Conservation (phyloP, 148 eudicot species). For the Rhododendron kiyosumense region DNA sequence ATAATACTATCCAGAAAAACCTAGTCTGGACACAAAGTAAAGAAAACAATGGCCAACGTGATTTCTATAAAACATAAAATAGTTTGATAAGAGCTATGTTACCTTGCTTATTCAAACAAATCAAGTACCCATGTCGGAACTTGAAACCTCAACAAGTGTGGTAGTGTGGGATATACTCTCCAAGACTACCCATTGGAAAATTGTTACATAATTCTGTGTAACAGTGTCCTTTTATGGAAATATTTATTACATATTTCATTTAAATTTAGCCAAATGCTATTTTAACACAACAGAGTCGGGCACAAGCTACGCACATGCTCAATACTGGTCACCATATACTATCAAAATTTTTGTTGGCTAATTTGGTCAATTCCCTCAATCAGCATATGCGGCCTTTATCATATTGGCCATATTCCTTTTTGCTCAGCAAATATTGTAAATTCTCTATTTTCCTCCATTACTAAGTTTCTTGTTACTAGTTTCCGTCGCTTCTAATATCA, state of each 20-base stretch:
- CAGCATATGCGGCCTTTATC: not conserved
- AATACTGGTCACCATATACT: not conserved
- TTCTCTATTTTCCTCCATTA: not conserved
- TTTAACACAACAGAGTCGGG: not conserved
- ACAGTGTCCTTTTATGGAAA: not conserved
- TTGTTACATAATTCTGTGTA: not conserved
- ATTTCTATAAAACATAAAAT: not conserved
- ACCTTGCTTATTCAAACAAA: not conserved
- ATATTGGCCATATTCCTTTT: not conserved
- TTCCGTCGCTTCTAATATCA: not conserved
- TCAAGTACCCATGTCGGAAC: not conserved
- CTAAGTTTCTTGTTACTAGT: not conserved
- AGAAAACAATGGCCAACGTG: constrained; percentile 1
- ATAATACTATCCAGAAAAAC: not conserved
- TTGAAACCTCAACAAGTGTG: not conserved
- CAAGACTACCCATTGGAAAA: not conserved
- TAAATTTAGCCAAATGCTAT: not conserved
- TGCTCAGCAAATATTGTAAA: not conserved
- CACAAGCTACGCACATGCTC: not conserved
- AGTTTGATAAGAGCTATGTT: not conserved
- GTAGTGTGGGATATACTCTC: not conserved
- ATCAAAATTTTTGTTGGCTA: not conserved
- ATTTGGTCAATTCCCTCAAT: not conserved
- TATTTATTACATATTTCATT: not conserved
- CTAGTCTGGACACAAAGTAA: not conserved